Evolutionary conservation across 495 filamentous ascomycete species (phyloP), one percentile per base, ranked within the genome.

Genomic region (Geoglossum glabrum): DNA sequence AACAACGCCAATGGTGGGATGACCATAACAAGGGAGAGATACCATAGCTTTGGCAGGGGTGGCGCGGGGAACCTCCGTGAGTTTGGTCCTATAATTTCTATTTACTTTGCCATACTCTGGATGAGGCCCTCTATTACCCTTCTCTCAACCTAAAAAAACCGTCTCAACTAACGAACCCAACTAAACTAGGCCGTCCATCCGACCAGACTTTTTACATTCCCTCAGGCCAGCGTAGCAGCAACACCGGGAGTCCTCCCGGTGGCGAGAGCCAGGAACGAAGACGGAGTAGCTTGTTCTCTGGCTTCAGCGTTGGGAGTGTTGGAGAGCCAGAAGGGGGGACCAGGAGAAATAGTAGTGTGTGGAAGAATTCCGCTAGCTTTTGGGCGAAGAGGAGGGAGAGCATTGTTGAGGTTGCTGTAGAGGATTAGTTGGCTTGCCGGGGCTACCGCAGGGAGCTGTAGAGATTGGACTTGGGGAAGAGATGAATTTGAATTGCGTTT

Each of bases 1-100:
- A 33, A 7, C 21, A 31, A 31, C 17, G 10, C 3, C 11, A 52
- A 6, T 26, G 49, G 11, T 19, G 23, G 1, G 23, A 15, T n/a
- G 23, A 15, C 19, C 21, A 1, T 17, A 3, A 25, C 1, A 31
- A 19, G 19, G 33, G 54, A 56, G 54, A 31, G 54, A 15, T 33
- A 56, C 40, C 25, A 17, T 26, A 56, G 27, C 31, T 33, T 21
- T 17, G 54, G 54, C 27, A 56, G 31, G 31, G 54, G 54, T 7
- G 54, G 54, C 27, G 54, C 54, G 13, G 54, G 54, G 28, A 56
- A 56, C 40, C n/a, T 56, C 8, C 54, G 54, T 56, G 40, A 21
- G n/a, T 21, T 45, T 15, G 3, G 17, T 40, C 17, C 13, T 15
- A 3, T 15, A 40, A 17, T 40, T 19, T 21, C n/a, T 3, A 5